Evolutionary conservation across 176 grass and related monocot genomes (phyloP).

Genomic region (Melocanna baccifera): DNA sequence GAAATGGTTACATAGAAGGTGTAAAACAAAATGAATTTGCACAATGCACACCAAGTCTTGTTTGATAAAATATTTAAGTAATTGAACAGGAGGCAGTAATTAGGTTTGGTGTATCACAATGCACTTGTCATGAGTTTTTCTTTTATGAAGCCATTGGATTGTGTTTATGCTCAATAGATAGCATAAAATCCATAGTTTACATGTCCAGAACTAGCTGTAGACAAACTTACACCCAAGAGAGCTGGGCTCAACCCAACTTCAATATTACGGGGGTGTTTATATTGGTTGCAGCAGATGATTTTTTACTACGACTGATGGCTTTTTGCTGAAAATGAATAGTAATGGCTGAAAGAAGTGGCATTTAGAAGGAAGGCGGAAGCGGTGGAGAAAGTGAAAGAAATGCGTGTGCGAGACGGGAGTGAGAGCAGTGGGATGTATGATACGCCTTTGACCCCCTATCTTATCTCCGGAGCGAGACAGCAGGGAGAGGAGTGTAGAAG

Average conservation of each 20-base stretch:
- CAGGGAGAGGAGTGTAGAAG: too few relatives aligned
- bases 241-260: background rate
- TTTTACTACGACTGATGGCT: too few relatives aligned
- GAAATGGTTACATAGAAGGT: background rate
- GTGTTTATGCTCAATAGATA: background rate
- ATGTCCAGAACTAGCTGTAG: background rate
- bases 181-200: background rate
- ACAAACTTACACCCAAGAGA: conserved; percentile 6
- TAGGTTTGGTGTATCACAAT: background rate
- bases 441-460: too few relatives aligned
- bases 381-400: too few relatives aligned
- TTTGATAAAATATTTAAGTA: background rate
- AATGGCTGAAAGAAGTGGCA: too few relatives aligned
- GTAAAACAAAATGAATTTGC: background rate
- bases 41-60: background rate
- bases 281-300: too few relatives aligned
- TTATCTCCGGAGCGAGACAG: too few relatives aligned
- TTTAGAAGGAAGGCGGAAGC: too few relatives aligned
- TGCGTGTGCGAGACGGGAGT: too few relatives aligned
- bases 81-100: background rate
- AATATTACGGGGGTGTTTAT: background rate
- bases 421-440: too few relatives aligned
- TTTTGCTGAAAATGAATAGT: too few relatives aligned
- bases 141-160: background rate
- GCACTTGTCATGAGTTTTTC: background rate